Conservation (phyloP, 371 early-diverging fungal genomes). For the Apophysomyces sp. region DNA sequence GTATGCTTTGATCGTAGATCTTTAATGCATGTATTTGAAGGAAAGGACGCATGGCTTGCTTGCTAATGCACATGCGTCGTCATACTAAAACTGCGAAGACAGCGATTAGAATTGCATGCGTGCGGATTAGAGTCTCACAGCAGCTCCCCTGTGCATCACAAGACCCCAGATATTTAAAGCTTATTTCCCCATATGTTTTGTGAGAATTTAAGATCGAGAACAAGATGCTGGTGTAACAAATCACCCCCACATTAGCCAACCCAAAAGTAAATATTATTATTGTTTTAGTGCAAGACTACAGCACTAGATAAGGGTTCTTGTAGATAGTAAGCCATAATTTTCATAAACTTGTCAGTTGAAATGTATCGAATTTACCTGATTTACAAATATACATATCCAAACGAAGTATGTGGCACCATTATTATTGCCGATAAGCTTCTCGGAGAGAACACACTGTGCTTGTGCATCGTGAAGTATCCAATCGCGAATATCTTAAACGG, state of each 20-base stretch:
- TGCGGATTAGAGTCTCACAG: background rate
- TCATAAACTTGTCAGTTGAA: background rate
- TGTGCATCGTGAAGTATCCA: conserved; percentile 25
- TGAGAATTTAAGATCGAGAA: background rate
- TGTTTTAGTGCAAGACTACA: background rate
- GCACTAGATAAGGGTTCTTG: background rate
- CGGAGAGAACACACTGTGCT: background rate
- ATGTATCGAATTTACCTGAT: background rate
- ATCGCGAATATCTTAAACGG: conserved; percentile 11
- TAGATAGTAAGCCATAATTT: background rate
- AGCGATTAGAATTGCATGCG: background rate
- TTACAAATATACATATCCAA: background rate
- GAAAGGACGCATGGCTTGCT: too few species aligned
- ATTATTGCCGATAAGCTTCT: background rate
- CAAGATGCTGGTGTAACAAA: background rate
- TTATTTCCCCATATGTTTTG: background rate
- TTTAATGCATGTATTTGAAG: too few species aligned
- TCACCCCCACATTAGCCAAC: background rate
- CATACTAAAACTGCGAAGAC: background rate
- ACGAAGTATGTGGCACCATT: background rate
- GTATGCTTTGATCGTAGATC: too few species aligned
- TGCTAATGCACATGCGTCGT: too few species aligned
- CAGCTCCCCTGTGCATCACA: background rate
- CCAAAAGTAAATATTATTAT: background rate
- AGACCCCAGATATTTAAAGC: background rate